These are phyloP conservation scores for Phycomyces nitens DNA, from an alignment of 192 early-diverging fungal genomes.

Conservation along the genomic window DNA sequence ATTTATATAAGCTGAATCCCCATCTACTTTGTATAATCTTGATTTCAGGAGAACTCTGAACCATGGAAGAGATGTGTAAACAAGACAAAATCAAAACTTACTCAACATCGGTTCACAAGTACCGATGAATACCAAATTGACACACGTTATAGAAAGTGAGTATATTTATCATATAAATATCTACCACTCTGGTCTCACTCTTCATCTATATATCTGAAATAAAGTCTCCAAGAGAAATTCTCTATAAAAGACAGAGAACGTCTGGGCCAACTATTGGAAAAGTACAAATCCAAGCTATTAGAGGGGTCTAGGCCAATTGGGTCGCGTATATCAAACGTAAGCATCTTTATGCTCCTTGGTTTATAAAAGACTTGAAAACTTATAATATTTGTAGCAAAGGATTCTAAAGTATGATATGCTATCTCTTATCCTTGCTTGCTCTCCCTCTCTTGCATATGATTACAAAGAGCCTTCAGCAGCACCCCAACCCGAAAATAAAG, in stretches of 20 bases:
- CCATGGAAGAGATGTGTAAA: conserved; percentile 8
- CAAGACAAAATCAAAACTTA: conserved; percentile 6
- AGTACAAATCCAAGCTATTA: not conserved
- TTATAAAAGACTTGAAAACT: not conserved
- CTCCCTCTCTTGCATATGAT: not conserved
- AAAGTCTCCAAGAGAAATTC: conserved; percentile 20
- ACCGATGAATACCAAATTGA: conserved; percentile 22
- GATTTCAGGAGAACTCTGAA: conserved; percentile 4
- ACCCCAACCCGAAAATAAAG: not conserved
- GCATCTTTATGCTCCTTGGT: not conserved
- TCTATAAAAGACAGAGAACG: conserved; percentile 10
- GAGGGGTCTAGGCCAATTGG: conserved; percentile 2
- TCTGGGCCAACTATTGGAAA: conserved; percentile 1
- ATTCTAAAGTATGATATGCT: conserved; percentile 22
- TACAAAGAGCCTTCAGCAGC: not conserved
- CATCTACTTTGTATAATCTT: not conserved
- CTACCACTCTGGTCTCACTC: not conserved
- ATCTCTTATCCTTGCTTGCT: conserved; percentile 5
- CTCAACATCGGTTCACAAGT: conserved; percentile 17
- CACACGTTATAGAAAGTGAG: conserved; percentile 5
- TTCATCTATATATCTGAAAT: not conserved
- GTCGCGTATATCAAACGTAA: not conserved
- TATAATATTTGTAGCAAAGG: not conserved
- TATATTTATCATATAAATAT: not conserved
- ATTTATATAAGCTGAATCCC: not conserved